Base-by-base conservation (phyloP, 2,329 filamentous ascomycete species). In the Xylariomycetidae sp. region DNA sequence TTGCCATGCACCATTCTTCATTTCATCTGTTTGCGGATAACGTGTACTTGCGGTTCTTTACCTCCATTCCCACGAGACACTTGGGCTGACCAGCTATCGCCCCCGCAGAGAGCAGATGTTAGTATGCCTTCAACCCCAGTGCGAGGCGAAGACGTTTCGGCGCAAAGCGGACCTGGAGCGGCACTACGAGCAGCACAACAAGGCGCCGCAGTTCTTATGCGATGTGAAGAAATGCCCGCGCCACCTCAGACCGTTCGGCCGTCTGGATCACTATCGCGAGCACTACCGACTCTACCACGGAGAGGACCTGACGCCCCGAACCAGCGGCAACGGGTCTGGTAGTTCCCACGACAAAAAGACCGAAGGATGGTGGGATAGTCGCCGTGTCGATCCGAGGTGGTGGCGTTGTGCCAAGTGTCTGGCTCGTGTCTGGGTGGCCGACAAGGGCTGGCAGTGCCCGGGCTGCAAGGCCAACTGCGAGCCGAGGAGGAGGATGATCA, bases 321-420 rank as follows among this genome's bases (percentile, higher is more conserved):
- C n/a, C n/a, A n/a, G n/a, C 29, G 41, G 44, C 14, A 32, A 38
- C 33, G 42, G 42, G 29, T 32, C 25, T 39, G 25, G 25, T 7
- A 13, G 25, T 13, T 14, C 25, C 8, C 13, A 6, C 25, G 15
- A 29, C 14, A 54, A 40, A 29, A 45, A 52, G 31, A 41, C 54
- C 35, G 49, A 53, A 25, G 54, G 57, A 23, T 58, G 56, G 40
- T 68, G 63, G 64, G 46, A 62, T 8, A 55, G 49, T 29, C 60
- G 67, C 37, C 57, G 59, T 32, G 47, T 67, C 19, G 52, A 59
- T 15, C 38, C 38, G 3, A 53, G 46, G 3, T 76, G 70, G 70
- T 77, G 70, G 70, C 64, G 73, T 22, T 77, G 73, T 53, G 58
- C 61, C 31, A 65, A 66, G 38, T 76, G 73, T 46, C 63, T 77